Evolutionary conservation across 164 flowering plant genomes (phyloP).

Genomic region (Amborella trichopoda): DNA sequence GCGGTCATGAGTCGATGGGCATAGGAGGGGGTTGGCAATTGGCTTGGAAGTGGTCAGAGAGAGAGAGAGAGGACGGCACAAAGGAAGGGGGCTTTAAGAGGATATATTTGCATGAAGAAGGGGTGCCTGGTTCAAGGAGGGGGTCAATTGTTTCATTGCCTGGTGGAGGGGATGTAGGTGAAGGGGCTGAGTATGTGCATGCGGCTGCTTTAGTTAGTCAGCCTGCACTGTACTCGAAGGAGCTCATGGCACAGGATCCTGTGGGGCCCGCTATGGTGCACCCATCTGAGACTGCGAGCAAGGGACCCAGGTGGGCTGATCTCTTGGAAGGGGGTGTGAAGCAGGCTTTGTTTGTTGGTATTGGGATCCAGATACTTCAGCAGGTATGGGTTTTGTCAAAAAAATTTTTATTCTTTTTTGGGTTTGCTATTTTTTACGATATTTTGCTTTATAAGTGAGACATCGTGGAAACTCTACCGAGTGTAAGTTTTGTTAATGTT

Average conservation of each 20-base stretch:
- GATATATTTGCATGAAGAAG: slow-evolving; percentile 44
- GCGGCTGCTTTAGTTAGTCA: slow-evolving; percentile 56
- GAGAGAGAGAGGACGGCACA: slow-evolving; percentile 36
- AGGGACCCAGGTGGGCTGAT: slow-evolving; percentile 30
- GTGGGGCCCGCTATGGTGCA: slow-evolving; percentile 49
- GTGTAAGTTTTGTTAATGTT: too few relatives aligned
- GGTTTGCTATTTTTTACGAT: too few relatives aligned
- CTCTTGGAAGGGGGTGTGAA: slow-evolving; percentile 50
- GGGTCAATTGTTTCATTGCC: slow-evolving; percentile 46
- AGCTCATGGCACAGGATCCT: slow-evolving; percentile 29
- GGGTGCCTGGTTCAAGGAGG: slow-evolving; percentile 26
- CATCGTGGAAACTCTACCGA: too few relatives aligned
- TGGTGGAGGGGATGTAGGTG: slow-evolving; percentile 18
- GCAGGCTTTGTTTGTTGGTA: slow-evolving; percentile 43
- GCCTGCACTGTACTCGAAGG: slow-evolving; percentile 39
- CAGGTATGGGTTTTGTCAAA: slow-evolving; percentile 31
- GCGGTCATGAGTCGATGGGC: slow-evolving; percentile 29
- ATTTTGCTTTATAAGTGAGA: too few relatives aligned
- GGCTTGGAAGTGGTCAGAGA: slow-evolving; percentile 43
- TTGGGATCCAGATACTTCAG: slow-evolving; percentile 50
- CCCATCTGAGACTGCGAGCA: slow-evolving; percentile 28
- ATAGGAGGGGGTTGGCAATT: slow-evolving; percentile 65
- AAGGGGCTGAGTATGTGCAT: slow-evolving; percentile 25
- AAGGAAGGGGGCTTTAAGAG: slow-evolving; percentile 42
- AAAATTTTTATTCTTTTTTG: too few relatives aligned